Base-by-base conservation (phyloP, 441 rosid genomes). In the Kokia cookei region DNA sequence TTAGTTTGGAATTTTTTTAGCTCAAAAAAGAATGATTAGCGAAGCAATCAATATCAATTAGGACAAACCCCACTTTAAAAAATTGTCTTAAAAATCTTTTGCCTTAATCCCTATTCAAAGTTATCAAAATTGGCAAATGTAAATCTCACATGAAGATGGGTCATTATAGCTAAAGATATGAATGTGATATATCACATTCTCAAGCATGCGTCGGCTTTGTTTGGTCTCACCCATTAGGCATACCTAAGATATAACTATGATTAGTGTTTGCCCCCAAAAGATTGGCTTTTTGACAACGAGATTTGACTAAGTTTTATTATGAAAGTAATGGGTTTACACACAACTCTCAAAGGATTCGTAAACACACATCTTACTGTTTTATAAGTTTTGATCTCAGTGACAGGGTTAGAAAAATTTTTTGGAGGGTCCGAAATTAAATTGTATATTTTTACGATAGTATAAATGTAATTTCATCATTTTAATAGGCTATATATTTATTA, bases 201-300 rank as follows among this genome's bases (percentile, higher is more conserved):
- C 53, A 45, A 80, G 77, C 82, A 76, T 76, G 82, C 77, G 72
- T 15, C 37, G 7, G 17, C 48, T 65, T 22, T 47, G 71, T 40
- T 22, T 35, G 62, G 67, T 69, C 42, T 35, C 66, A 3, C 72
- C 47, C 50, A 17, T 58, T 48, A 69, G 73, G 69, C 76, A 69
- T 57, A 67, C 66, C 24, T 62, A n/a, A 64, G 27, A 32, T 14
- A 48, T 67, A 27, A 67, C 7, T 32, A 32, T 43, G n/a, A 32
- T 9, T 24, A 64, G 57, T 43, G 54, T 26, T 27, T 60, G 67
- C 45, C 54, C 14, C 10, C 14, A 57, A 22, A 26, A 48, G 32
- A 22, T 15, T 7, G 40, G 8, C 43, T 9, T 67, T 47, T 50
- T 27, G 42, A 67, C 58, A 15, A 67, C 43, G 42, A 11, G 15